These are phyloP conservation scores for Pseudofabraea citricarpa DNA, from an alignment of 2,329 filamentous ascomycete genomes.

Conservation along the genomic window DNA sequence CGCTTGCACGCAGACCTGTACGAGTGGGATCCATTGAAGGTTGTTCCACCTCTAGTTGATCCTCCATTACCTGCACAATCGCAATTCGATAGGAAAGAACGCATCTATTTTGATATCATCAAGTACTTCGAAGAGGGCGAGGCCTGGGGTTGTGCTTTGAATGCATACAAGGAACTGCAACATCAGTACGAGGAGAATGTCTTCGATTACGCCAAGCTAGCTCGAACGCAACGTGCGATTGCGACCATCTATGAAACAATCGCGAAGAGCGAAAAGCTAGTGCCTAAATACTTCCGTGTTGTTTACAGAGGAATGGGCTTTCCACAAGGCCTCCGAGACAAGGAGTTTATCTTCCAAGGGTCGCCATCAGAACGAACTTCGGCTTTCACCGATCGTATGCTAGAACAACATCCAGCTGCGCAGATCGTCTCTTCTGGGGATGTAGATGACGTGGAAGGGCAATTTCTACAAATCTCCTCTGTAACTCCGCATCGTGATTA, in stretches of 20 bases:
- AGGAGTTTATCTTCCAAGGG: slow-evolving; percentile 89
- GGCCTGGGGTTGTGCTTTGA: slow-evolving; percentile 84
- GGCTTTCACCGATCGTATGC: slow-evolving; percentile 86
- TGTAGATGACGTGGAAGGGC: slow-evolving; percentile 80
- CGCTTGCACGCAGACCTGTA: slow-evolving; percentile 90
- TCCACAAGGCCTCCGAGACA: slow-evolving; percentile 73
- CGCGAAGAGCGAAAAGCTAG: slow-evolving; percentile 71
- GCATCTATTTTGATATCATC: slow-evolving; percentile 91
- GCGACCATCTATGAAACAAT: slow-evolving; percentile 89
- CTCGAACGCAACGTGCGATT: slow-evolving; percentile 83
- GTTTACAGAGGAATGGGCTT: slow-evolving; percentile 88
- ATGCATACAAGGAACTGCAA: slow-evolving; percentile 86
- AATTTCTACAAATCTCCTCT: slow-evolving; percentile 78
- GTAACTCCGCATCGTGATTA: slow-evolving; percentile 81
- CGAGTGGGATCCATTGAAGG: slow-evolving; percentile 74
- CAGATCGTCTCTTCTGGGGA: slow-evolving; percentile 70
- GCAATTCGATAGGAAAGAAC: slow-evolving; percentile 88
- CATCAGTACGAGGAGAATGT: slow-evolving; percentile 85
- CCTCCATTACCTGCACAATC: slow-evolving; percentile 79
- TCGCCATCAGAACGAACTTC: slow-evolving; percentile 70
- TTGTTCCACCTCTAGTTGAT: slow-evolving; percentile 62
- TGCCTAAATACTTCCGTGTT: slow-evolving; percentile 87
- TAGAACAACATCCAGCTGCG: slow-evolving; percentile 81
- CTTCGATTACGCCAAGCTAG: slow-evolving; percentile 89
- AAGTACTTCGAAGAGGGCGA: slow-evolving; percentile 92